Base-by-base conservation (phyloP, 108 stramenopile species). In the Cyclostephanos tholiformis region DNA sequence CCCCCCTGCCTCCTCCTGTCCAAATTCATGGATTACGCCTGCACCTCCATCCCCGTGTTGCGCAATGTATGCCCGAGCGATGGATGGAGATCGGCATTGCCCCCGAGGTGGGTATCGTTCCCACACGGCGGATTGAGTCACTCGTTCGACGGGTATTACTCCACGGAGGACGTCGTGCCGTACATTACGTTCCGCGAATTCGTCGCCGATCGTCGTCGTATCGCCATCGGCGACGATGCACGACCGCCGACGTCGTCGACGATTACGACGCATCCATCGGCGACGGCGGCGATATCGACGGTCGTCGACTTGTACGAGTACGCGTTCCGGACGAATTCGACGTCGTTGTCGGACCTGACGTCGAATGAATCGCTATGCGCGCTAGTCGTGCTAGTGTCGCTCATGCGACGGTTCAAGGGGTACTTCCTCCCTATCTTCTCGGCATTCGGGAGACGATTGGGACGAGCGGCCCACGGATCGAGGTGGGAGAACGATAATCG, bases 401-500 rank as follows among this genome's bases (percentile, higher is more conserved):
- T 86, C 5, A 19, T 92, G 8, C 72, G 91, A 58, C 43, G 30
- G 13, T 30, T 90, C 69, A 95, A 95, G 59, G 74, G 81, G 19
- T 32, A 38, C 0, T 49, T 83, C n/a, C 60, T 88, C 26, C 91
- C 91, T 12, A 55, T 55, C 35, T 95, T 95, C 79, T 84, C 84
- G 23, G 62, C 61, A 12, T 43, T 89, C 26, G 94, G 90, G 6
- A 79, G 84, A 19, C 61, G 44, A 17, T 73, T 85, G 6, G 91
- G 82, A 26, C 69, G 80, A n/a, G 65, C 68, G 5, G 84, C 91
- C 12, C 91, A 92, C 67, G 94, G 94, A 19, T 52, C 49, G 19
- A 63, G 76, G 5, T 95, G 94, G 94, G 77, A 86, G 19, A 36
- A 52, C 8, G 55, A 73, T 19, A 92, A 92, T 82, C 76, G 76